phyloP scores from a whole-genome alignment of 2,329 filamentous ascomycete genomes.

The Macroventuria anomochaeta region DNA sequence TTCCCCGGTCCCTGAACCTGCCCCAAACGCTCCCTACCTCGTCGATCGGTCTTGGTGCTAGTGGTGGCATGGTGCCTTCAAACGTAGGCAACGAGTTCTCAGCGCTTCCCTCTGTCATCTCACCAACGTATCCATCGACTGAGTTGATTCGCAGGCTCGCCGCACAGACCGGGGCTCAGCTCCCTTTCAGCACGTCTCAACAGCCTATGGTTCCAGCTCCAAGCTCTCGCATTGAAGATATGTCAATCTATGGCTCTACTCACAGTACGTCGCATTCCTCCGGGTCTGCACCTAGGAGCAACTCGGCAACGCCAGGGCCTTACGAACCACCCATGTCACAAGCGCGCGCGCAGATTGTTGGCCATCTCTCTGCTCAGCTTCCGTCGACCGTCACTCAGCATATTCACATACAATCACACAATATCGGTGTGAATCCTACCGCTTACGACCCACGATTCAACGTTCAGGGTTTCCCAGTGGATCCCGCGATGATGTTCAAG shows the following conservation, averaged over 20 bases:
- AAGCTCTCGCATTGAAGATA: constrained; percentile 43
- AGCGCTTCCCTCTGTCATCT: constrained; percentile 32
- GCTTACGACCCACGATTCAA: constrained; percentile 44
- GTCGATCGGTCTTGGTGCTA: constrained; percentile 35
- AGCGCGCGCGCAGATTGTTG: constrained; percentile 32
- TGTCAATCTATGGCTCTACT: constrained; percentile 44
- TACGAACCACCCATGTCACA: constrained; percentile 41
- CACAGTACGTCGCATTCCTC: constrained; percentile 43
- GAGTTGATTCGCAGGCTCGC: constrained; percentile 46
- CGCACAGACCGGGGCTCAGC: constrained; percentile 45
- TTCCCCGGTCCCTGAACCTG: constrained; percentile 45
- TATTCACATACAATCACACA: constrained; percentile 40
- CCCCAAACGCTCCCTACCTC: constrained; percentile 36
- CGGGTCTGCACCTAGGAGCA: constrained; percentile 40
- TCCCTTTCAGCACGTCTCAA: constrained; percentile 43
- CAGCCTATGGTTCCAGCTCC: constrained; percentile 40
- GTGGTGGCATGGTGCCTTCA: constrained; percentile 37
- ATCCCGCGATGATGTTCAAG: constrained; percentile 47
- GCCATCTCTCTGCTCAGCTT: constrained; percentile 32
- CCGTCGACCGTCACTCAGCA: constrained; percentile 37
- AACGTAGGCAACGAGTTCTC: constrained; percentile 41
- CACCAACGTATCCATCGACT: constrained; percentile 41
- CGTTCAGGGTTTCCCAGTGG: constrained; percentile 43
- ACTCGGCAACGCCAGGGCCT: constrained; percentile 43
- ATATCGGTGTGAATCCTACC: constrained; percentile 37